Percentiles rank a stretch among this genome's conserved stretches.
These are phyloP conservation scores for Ceriops decandra DNA, from an alignment of 345 rosid genomes.

Conservation along the genomic window DNA sequence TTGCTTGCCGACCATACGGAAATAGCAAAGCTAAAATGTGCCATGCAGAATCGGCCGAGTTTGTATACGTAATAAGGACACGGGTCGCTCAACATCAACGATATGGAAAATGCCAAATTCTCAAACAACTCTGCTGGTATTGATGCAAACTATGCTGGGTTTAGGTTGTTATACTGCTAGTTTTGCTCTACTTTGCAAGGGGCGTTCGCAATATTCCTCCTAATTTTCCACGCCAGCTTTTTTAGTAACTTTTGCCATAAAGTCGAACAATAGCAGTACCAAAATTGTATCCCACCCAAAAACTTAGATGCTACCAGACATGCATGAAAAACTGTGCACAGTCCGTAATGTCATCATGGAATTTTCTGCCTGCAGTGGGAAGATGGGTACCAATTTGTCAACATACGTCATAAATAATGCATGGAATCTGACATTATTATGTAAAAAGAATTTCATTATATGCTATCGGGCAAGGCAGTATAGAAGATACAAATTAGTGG, in stretches of 20 bases:
- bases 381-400: too few species aligned
- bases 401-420: too few species aligned
- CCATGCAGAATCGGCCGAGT: slow-evolving; percentile 8
- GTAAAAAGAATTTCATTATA: too few species aligned
- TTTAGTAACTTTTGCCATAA: background rate
- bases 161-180: slow-evolving; percentile 5
- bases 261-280: background rate
- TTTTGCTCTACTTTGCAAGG: slow-evolving; percentile 12
- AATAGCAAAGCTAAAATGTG: background rate
- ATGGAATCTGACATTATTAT: too few species aligned
- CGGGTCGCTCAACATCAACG: background rate
- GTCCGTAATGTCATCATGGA: background rate
- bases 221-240: background rate
- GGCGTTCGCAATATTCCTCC: slow-evolving; percentile 7
- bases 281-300: background rate
- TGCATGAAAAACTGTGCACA: background rate
- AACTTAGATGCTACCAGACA: background rate
- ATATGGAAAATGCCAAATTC: background rate
- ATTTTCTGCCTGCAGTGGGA: too few species aligned
- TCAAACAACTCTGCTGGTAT: slow-evolving; percentile 4
- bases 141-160: background rate
- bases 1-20: background rate
- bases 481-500: too few species aligned
- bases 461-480: too few species aligned
- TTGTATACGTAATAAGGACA: slow-evolving; percentile 1